Evolutionary conservation across 768 basidiomycete species (phyloP).

Genomic region (Boletus barrowsii): DNA sequence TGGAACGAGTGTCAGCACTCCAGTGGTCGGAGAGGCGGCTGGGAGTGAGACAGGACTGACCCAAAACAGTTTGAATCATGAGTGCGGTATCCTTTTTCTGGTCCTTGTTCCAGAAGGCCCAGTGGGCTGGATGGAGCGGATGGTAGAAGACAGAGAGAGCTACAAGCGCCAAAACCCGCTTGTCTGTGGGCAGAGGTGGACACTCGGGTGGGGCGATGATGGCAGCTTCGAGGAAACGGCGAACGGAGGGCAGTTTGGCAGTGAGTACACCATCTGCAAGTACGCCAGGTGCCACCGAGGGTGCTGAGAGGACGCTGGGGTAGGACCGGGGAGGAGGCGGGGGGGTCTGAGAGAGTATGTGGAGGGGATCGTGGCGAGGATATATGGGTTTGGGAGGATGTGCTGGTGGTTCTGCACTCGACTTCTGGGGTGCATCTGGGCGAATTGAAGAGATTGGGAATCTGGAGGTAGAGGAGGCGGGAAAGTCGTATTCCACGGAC

Average conservation of each 20-base stretch:
- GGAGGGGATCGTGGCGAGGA: conserved; percentile 33
- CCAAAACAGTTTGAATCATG: conserved; percentile 50
- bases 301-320: conserved; percentile 19
- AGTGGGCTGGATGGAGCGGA: conserved; percentile 54
- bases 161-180: conserved; percentile 50
- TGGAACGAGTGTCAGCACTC: conserved; percentile 4
- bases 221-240: conserved; percentile 44
- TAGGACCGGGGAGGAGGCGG: conserved; percentile 20
- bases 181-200: conserved; percentile 39
- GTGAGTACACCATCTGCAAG: conserved; percentile 43
- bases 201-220: conserved; percentile 38
- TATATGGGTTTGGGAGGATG: conserved; percentile 26
- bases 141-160: conserved; percentile 59
- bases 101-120: conserved; percentile 61
- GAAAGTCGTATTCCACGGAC: conserved; percentile 24
- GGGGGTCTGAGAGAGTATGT: conserved; percentile 24
- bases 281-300: conserved; percentile 34
- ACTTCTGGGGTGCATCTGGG: conserved; percentile 23
- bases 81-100: conserved; percentile 47
- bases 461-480: conserved; percentile 20
- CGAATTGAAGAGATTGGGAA: conserved; percentile 42
- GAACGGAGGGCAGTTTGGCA: conserved; percentile 47
- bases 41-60: conserved; percentile 37
- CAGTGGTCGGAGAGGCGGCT: background rate
- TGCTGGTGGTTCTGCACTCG: conserved; percentile 19